A percentile compares a stretch with the other conserved stretches of the same genome.
These are phyloP conservation scores for Penicillium oxalicum DNA, from an alignment of 2,329 filamentous ascomycete genomes.

Conservation along the genomic window DNA sequence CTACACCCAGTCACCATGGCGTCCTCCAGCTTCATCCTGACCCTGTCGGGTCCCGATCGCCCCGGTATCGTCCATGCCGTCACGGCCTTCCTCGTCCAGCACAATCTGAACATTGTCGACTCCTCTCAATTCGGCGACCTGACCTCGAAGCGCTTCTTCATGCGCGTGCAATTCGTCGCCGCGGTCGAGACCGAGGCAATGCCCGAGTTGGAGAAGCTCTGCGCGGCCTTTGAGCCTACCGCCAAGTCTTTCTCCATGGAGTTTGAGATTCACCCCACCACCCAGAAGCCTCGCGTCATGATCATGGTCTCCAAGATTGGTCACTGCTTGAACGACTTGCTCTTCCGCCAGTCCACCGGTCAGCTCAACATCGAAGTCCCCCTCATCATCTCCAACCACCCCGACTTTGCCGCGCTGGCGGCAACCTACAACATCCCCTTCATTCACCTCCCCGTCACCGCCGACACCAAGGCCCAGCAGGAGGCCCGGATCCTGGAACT, in stretches of 20 bases:
- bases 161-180: conserved; percentile 77
- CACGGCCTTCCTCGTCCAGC: conserved; percentile 66
- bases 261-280: conserved; percentile 63
- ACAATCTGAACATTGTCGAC: conserved; percentile 75
- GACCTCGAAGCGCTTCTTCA: conserved; percentile 71
- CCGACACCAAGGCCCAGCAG: conserved; percentile 70
- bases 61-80: conserved; percentile 80
- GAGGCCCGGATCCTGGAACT: conserved; percentile 66
- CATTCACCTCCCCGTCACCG: conserved; percentile 71
- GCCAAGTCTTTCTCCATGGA: conserved; percentile 61
- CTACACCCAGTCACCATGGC: conserved; percentile 25
- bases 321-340: conserved; percentile 76
- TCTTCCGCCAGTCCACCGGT: conserved; percentile 69
- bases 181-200: conserved; percentile 13
- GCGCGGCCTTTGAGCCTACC: conserved; percentile 53
- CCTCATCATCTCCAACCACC: conserved; percentile 75
- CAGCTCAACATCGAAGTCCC: conserved; percentile 71
- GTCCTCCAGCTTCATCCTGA: conserved; percentile 62
- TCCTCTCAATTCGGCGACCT: conserved; percentile 79
- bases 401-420: conserved; percentile 64
- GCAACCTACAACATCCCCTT: conserved; percentile 71
- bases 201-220: conserved; percentile 46
- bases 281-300: conserved; percentile 66
- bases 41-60: conserved; percentile 77
- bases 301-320: conserved; percentile 90